Evolutionary conservation across 2,329 filamentous ascomycete genomes (phyloP).

Genomic region (Fusarium euwallaceae): DNA sequence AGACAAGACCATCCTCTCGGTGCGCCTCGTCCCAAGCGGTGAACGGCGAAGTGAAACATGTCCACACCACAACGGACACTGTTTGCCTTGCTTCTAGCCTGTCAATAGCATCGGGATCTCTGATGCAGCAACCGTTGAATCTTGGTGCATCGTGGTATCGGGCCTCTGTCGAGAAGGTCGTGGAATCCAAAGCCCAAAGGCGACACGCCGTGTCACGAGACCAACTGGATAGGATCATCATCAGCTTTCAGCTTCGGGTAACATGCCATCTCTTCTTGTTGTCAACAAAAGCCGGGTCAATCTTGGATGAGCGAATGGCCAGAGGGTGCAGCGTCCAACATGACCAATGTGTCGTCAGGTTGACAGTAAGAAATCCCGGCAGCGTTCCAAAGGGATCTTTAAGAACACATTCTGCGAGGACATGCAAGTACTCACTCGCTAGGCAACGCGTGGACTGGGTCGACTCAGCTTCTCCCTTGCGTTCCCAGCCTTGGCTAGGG

Average conservation of each 20-base stretch:
- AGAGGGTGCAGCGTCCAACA: no score
- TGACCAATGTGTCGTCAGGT: background rate
- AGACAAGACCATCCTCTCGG: slow-evolving; percentile 6
- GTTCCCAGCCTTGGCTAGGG: slow-evolving; percentile 3
- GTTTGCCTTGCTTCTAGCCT: background rate
- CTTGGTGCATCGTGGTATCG: background rate
- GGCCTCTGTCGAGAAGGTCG: background rate
- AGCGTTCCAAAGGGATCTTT: background rate
- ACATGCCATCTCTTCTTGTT: background rate
- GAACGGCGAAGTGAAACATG: slow-evolving; percentile 25
- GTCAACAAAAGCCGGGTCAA: background rate
- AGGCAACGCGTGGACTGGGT: background rate
- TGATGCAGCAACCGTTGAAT: background rate
- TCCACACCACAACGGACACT: slow-evolving; percentile 13
- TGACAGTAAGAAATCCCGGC: slow-evolving; percentile 1
- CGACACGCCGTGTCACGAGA: background rate
- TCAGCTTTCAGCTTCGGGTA: background rate
- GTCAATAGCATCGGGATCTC: background rate
- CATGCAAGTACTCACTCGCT: background rate
- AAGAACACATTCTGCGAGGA: slow-evolving; percentile 4
- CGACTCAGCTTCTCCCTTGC: slow-evolving; percentile 21
- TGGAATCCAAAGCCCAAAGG: background rate
- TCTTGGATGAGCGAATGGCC: background rate
- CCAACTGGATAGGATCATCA: background rate
- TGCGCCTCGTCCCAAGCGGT: background rate